Conservation (phyloP, 495 filamentous ascomycete genomes). For the Tuber umbilicatum region DNA sequence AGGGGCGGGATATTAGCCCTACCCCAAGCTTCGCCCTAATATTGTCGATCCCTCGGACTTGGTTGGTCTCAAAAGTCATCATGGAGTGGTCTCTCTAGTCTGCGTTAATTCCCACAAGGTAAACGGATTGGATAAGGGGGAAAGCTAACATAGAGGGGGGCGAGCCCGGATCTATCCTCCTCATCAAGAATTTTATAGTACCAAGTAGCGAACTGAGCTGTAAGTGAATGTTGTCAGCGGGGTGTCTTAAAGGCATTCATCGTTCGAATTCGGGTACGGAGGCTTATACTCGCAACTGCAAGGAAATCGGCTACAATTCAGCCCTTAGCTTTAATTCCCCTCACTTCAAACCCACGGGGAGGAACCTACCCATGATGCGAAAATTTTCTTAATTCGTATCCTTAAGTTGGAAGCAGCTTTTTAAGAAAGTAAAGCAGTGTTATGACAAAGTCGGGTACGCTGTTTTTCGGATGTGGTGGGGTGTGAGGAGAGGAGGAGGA, state of each 20-base stretch:
- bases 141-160: constrained; percentile 67
- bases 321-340: background rate
- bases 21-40: constrained; percentile 79
- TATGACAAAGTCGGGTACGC: background rate
- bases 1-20: constrained; percentile 24
- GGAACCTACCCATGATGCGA: background rate
- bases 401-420: background rate
- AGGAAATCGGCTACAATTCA: constrained; percentile 12
- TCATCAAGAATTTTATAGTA: constrained; percentile 84
- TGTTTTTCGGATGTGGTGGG: background rate
- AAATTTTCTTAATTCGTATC: background rate
- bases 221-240: constrained; percentile 9
- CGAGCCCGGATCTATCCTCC: constrained; percentile 53
- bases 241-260: background rate
- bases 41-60: constrained; percentile 51
- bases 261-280: background rate
- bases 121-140: background rate
- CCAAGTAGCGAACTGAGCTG: constrained; percentile 75
- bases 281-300: constrained; percentile 26
- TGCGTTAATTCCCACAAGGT: constrained; percentile 6
- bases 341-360: background rate
- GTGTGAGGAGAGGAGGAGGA: background rate
- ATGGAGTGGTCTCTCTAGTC: constrained; percentile 73
- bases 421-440: background rate
- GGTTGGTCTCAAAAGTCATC: constrained; percentile 77